Conservation (phyloP, 352 stramenopile genomes). For the Globisporangium heterothallicum region DNA sequence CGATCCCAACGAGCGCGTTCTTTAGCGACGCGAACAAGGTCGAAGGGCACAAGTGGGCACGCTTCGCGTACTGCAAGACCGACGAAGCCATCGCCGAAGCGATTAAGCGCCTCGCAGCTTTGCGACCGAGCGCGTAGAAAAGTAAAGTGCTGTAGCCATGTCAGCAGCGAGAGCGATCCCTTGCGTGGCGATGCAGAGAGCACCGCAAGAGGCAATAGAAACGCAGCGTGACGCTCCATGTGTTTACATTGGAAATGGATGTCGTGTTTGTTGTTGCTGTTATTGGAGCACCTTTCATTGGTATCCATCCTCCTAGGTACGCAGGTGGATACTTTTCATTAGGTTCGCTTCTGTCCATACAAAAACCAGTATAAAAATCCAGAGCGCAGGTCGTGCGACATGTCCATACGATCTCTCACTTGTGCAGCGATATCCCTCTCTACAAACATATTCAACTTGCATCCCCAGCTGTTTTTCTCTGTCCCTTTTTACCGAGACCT, state of each 20-base stretch:
- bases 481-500: no score
- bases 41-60: conserved; percentile 66
- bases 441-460: no score
- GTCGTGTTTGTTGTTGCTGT: no score
- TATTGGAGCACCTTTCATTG: background rate
- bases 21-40: conserved; percentile 81
- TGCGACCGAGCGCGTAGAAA: conserved; percentile 4
- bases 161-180: background rate
- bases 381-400: background rate
- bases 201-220: background rate
- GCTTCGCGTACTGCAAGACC: conserved; percentile 97
- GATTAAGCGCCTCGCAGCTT: conserved; percentile 50
- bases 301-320: background rate
- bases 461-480: no score
- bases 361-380: background rate
- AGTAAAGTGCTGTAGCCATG: background rate
- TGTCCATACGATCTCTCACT: background rate
- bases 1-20: conserved; percentile 91
- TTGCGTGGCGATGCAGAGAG: background rate
- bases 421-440: background rate
- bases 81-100: conserved; percentile 89
- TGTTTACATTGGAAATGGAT: background rate
- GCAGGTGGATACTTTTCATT: no score
- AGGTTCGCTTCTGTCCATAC: background rate
- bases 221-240: background rate